Conservation (phyloP, 164 flowering plant species). For the Liquidambar formosana region DNA sequence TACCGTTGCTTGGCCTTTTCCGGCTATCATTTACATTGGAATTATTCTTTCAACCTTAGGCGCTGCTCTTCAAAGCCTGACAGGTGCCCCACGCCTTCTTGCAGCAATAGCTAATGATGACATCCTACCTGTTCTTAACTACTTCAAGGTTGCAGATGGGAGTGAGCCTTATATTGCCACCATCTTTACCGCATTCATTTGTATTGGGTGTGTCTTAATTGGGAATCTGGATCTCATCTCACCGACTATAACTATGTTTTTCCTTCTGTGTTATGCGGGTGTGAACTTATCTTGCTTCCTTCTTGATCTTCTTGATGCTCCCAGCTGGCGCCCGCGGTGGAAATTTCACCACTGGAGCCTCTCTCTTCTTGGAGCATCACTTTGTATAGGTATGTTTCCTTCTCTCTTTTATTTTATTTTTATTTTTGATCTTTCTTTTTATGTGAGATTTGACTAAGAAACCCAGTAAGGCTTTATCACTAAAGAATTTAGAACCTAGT, state of each 20-base stretch:
- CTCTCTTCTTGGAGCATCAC: conserved; percentile 89
- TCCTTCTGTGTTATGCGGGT: conserved; percentile 92
- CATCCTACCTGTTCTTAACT: conserved; percentile 91
- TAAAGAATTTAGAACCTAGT: no score
- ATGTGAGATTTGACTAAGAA: neutral
- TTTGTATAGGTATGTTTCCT: conserved; percentile 72
- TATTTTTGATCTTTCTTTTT: no score
- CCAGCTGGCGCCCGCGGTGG: conserved; percentile 99
- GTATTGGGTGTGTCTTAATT: conserved; percentile 83
- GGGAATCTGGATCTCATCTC: conserved; percentile 97
- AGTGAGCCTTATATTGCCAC: conserved; percentile 89
- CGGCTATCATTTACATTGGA: conserved; percentile 80
- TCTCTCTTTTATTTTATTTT: neutral
- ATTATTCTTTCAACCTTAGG: conserved; percentile 97
- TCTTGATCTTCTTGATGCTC: conserved; percentile 98
- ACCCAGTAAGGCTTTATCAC: no score
- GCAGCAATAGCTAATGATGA: conserved; percentile 99
- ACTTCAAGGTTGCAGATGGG: conserved; percentile 93
- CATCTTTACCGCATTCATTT: conserved; percentile 87
- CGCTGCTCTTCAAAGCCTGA: conserved; percentile 96
- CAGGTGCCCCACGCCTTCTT: conserved; percentile 96
- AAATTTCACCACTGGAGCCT: conserved; percentile 99
- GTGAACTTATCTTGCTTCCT: conserved; percentile 98
- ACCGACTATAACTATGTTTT: conserved; percentile 97
- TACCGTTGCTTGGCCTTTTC: conserved; percentile 97